Conservation (phyloP, 352 stramenopile genomes). For the Phytophthora rubi region DNA sequence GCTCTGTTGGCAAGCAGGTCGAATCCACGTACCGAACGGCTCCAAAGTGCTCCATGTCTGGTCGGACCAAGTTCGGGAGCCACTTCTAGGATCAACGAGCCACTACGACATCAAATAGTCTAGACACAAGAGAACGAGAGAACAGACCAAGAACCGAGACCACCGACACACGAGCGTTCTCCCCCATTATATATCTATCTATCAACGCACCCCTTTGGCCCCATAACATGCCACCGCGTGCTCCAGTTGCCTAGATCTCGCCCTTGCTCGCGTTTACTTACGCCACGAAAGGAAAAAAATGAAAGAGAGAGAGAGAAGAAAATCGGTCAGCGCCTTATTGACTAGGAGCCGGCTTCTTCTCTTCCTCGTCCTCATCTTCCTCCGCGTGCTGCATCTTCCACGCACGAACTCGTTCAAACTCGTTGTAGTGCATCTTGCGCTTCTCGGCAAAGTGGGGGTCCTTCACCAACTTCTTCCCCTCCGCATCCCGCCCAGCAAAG, state of each 20-base stretch:
- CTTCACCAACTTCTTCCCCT: constrained; percentile 73
- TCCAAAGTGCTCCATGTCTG: constrained; percentile 78
- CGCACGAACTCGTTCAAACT: constrained; percentile 74
- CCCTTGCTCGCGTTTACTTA: background rate
- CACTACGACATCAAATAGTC: constrained; percentile 12
- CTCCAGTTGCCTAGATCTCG: constrained; percentile 17
- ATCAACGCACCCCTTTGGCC: constrained; percentile 19
- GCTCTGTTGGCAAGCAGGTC: constrained; percentile 69
- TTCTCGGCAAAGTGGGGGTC: constrained; percentile 75
- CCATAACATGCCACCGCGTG: constrained; percentile 1
- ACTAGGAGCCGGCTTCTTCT: constrained; percentile 15
- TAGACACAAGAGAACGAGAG: constrained; percentile 8
- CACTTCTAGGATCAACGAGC: constrained; percentile 51
- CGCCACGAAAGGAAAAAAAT: background rate
- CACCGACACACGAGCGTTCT: constrained; percentile 13
- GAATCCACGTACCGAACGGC: constrained; percentile 72
- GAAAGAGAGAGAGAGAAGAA: constrained; percentile 1
- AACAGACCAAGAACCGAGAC: background rate
- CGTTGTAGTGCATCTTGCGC: constrained; percentile 87
- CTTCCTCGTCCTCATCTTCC: constrained; percentile 43
- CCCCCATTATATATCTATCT: constrained; percentile 28
- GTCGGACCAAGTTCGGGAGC: constrained; percentile 80
- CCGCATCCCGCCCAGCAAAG: constrained; percentile 54
- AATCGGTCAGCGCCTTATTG: constrained; percentile 4
- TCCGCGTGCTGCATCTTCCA: constrained; percentile 69